phyloP scores from a whole-genome alignment of 352 stramenopile species.

The Globisporangium canariense region DNA sequence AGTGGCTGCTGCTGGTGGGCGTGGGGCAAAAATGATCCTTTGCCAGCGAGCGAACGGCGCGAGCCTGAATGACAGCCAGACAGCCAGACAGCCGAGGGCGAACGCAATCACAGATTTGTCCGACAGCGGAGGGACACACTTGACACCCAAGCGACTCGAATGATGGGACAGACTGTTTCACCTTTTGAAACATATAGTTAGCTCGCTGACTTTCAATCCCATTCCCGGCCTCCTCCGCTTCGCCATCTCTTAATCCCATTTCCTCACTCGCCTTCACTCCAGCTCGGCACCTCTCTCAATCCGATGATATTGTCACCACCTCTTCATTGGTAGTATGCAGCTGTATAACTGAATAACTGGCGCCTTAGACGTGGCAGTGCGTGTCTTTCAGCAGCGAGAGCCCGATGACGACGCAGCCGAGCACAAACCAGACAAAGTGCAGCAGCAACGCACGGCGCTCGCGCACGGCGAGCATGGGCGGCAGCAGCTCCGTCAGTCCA shows the following conservation, averaged over 20 bases:
- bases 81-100: neutral
- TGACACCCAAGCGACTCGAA: neutral
- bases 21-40: neutral
- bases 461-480: conserved; percentile 19
- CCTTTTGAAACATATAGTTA: neutral
- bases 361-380: conserved; percentile 6
- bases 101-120: conserved; percentile 1
- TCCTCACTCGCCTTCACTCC: no score
- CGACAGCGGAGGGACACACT: neutral
- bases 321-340: no score
- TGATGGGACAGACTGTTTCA: neutral
- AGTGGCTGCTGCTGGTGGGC: neutral
- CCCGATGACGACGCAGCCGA: conserved; percentile 19
- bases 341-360: no score
- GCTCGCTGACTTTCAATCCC: no score
- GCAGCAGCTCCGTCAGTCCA: conserved; percentile 11
- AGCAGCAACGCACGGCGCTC: conserved; percentile 1
- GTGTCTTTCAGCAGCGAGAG: conserved; percentile 17
- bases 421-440: conserved; percentile 19
- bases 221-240: no score
- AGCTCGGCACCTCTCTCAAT: no score
- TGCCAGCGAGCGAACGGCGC: neutral
- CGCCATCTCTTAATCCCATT: no score
- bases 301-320: no score
- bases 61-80: neutral